These are phyloP conservation scores for Anthracocystis walkeri DNA, from an alignment of 1,284 basidiomycete species.

Conservation along the genomic window DNA sequence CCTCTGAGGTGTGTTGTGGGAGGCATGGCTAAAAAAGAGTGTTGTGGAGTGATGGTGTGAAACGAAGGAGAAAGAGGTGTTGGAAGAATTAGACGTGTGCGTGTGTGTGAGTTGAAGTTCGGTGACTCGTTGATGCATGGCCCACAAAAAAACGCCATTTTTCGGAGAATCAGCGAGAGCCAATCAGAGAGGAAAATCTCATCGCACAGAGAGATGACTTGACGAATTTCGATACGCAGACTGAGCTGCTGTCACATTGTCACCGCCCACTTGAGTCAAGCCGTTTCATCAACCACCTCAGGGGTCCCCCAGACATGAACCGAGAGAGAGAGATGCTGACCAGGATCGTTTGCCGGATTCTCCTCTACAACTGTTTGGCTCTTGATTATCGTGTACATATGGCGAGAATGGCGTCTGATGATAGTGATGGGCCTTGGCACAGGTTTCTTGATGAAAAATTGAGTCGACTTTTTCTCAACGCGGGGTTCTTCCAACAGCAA, in stretches of 20 bases:
- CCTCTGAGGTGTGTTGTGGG: slow-evolving; percentile 49
- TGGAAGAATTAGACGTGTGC: slow-evolving; percentile 2
- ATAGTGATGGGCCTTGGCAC: no score
- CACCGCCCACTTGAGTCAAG: no score
- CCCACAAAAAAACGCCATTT: slow-evolving; percentile 2
- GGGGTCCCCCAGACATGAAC: no score
- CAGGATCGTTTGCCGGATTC: no score
- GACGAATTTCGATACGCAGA: no score
- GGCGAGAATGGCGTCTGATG: no score
- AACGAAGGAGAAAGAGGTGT: neutral
- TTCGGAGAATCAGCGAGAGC: neutral
- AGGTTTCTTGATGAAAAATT: neutral
- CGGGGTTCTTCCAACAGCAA: no score
- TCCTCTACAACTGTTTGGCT: no score
- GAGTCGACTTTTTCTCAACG: neutral
- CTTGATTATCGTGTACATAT: no score
- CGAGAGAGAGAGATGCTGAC: no score
- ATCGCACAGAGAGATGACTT: neutral
- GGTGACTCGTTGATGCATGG: slow-evolving; percentile 11
- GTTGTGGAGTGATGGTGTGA: neutral
- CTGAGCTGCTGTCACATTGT: no score
- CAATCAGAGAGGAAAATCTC: slow-evolving; percentile 13
- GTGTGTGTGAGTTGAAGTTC: neutral
- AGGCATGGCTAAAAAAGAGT: slow-evolving; percentile 29
- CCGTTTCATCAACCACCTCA: no score